Evolutionary conservation across 1,284 basidiomycete genomes (phyloP).

Genomic region (Polyporus tsugae): DNA sequence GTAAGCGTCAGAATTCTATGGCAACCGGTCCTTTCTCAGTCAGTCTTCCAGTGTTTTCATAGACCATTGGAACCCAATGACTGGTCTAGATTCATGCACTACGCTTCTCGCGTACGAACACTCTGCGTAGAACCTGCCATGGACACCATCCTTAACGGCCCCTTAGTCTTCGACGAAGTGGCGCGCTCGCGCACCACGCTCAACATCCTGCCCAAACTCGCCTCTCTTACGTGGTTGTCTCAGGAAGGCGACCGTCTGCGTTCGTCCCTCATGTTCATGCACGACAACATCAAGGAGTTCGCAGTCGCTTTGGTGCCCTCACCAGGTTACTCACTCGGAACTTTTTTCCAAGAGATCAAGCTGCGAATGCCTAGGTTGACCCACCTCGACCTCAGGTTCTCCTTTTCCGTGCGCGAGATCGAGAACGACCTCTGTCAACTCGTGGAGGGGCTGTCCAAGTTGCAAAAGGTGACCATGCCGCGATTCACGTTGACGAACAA

Average conservation of each 20-base stretch:
- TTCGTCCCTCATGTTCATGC: constrained; percentile 54
- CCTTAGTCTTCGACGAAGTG: constrained; percentile 56
- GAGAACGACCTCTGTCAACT: constrained; percentile 48
- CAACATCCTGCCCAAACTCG: constrained; percentile 54
- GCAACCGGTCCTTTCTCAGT: background rate
- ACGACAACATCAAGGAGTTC: constrained; percentile 49
- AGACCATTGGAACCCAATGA: constrained; percentile 55
- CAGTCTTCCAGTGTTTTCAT: constrained; percentile 48
- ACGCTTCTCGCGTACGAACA: constrained; percentile 60
- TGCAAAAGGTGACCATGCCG: constrained; percentile 59
- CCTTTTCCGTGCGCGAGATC: constrained; percentile 46
- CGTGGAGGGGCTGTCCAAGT: constrained; percentile 50
- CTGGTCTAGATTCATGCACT: constrained; percentile 64
- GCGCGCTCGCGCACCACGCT: constrained; percentile 60
- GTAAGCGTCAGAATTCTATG: background rate
- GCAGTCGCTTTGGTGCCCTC: constrained; percentile 37
- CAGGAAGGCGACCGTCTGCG: constrained; percentile 38
- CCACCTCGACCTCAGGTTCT: constrained; percentile 52
- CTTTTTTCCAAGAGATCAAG: constrained; percentile 59
- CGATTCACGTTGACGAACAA: constrained; percentile 56
- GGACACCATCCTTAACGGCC: constrained; percentile 17
- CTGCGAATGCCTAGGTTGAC: constrained; percentile 60
- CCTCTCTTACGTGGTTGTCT: constrained; percentile 21
- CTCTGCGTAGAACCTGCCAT: constrained; percentile 29
- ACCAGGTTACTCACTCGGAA: constrained; percentile 33